A percentile compares a stretch with the other conserved stretches of the same genome.
Conservation (phyloP, 805 yeast genomes). For the Scheffersomyces amazonensis region DNA sequence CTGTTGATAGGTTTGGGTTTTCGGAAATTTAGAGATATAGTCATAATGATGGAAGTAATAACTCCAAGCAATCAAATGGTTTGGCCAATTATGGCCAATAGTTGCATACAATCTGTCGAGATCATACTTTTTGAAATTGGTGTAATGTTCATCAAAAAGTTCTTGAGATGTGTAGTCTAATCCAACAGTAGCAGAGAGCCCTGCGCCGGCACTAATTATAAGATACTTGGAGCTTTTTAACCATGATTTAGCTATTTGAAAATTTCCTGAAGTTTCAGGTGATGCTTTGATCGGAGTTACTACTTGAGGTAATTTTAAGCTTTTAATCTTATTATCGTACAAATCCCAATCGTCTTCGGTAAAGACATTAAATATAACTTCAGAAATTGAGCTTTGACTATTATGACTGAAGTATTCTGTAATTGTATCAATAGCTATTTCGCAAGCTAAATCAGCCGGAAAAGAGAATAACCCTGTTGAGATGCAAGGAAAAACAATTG, state of each 20-base stretch:
- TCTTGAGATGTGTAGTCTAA: conserved; percentile 3
- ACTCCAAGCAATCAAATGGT: conserved; percentile 1
- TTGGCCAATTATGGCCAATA: conserved; percentile 4
- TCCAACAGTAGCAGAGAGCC: conserved; percentile 4
- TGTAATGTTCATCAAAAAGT: conserved; percentile 1
- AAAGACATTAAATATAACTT: conserved; percentile 4
- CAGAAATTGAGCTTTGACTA: not conserved
- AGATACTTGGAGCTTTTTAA: conserved; percentile 1
- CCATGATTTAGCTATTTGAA: not conserved
- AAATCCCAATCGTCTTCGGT: conserved; percentile 1
- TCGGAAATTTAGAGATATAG: not conserved
- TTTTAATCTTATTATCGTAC: not conserved
- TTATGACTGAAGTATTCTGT: not conserved
- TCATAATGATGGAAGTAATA: conserved; percentile 4
- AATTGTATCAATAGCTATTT: conserved; percentile 1
- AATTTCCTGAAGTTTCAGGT: not conserved
- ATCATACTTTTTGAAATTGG: conserved; percentile 2
- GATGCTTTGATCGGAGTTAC: not conserved
- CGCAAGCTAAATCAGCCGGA: conserved; percentile 1
- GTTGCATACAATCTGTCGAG: conserved; percentile 4
- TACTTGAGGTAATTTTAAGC: not conserved
- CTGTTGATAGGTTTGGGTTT: conserved; percentile 1
- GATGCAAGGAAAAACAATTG: conserved; percentile 4
- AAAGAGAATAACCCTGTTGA: conserved; percentile 5
- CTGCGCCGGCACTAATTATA: conserved; percentile 6